These are phyloP conservation scores for Sugiyamaella pinicola DNA, from an alignment of 1,139 yeast genomes.

Conservation along the genomic window DNA sequence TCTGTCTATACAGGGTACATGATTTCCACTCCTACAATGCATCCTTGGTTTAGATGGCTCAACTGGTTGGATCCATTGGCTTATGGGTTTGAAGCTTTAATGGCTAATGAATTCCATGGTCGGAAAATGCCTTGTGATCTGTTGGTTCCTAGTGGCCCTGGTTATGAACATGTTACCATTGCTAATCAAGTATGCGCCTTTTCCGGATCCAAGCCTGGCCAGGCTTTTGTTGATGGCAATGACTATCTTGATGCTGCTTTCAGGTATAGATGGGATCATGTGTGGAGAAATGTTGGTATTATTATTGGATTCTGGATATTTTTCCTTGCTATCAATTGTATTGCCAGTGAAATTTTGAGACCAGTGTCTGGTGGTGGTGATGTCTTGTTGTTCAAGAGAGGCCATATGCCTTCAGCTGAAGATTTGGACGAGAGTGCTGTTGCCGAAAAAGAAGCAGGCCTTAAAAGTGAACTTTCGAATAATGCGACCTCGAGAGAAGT, in stretches of 20 bases:
- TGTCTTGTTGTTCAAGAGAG: slow-evolving; percentile 57
- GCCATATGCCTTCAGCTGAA: slow-evolving; percentile 49
- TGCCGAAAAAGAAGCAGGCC: slow-evolving; percentile 40
- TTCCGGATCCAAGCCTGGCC: slow-evolving; percentile 53
- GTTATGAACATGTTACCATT: slow-evolving; percentile 47
- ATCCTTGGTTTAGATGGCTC: slow-evolving; percentile 67
- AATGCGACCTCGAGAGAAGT: slow-evolving; percentile 45
- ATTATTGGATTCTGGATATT: slow-evolving; percentile 57
- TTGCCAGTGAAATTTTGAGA: slow-evolving; percentile 55
- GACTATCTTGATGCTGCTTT: slow-evolving; percentile 46
- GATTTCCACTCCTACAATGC: slow-evolving; percentile 59
- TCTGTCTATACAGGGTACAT: slow-evolving; percentile 63
- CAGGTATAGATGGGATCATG: slow-evolving; percentile 52
- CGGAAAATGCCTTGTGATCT: slow-evolving; percentile 52
- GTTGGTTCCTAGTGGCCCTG: slow-evolving; percentile 54
- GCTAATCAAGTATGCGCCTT: slow-evolving; percentile 53
- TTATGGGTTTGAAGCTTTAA: slow-evolving; percentile 57
- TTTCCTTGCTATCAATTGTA: slow-evolving; percentile 50
- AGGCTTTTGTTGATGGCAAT: slow-evolving; percentile 52
- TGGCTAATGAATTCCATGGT: slow-evolving; percentile 60
- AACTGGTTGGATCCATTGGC: slow-evolving; percentile 59
- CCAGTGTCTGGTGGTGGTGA: slow-evolving; percentile 62
- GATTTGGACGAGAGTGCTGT: slow-evolving; percentile 19
- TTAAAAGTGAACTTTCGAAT: slow-evolving; percentile 8
- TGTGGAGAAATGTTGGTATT: slow-evolving; percentile 70